Evolutionary conservation across 176 grass and related monocot genomes (phyloP), one percentile per base, ranked within the genome.

Genomic region (Coix lacrymajobi): DNA sequence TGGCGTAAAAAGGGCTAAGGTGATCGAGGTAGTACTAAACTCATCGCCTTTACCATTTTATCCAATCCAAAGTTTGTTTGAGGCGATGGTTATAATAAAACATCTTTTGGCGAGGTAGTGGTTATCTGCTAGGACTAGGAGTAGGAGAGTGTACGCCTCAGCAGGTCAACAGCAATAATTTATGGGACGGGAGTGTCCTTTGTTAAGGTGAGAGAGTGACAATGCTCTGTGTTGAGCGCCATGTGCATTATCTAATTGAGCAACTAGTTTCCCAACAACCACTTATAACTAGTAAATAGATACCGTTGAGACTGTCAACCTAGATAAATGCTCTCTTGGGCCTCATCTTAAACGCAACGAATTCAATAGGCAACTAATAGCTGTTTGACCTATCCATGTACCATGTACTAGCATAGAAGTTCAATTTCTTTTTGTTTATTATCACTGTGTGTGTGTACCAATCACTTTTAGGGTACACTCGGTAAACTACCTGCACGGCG

Each of bases 181-280:
- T 81, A 63, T 76, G 70, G 34, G 15, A 11, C 66, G 56, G 31
- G 49, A 80, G 45, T 48, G 68, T 62, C 3, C 41, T 89, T 64
- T 29, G 45, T 44, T 81, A 63, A 69, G 49, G 61, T 44, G 56
- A 64, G 56, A 64, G 32, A 51, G 41, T 71, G 67, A 52, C 77
- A 85, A 16, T 49, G 25, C 70, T 49, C 68, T 62, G 49, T 11
- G 70, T 85, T 51, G 38, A 52, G 51, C 39, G 16, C 87, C 76
- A 80, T 80, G 87, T 76, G 76, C 82, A 29, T 28, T n/a, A 75
- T 88, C 81, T 67, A 67, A 74, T 17, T 67, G 38, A 33, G 37
- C 60, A 70, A 71, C 20, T 37, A 19, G 28, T 7, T 57, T 43
- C 24, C 44, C 56, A 57, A 20, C 64, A 9, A 45, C 40, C 24